Percentiles rank a stretch among this genome's conserved stretches.
These are phyloP conservation scores for Gentiana macrophylla DNA, from an alignment of 257 asterid genomes.

Conservation along the genomic window DNA sequence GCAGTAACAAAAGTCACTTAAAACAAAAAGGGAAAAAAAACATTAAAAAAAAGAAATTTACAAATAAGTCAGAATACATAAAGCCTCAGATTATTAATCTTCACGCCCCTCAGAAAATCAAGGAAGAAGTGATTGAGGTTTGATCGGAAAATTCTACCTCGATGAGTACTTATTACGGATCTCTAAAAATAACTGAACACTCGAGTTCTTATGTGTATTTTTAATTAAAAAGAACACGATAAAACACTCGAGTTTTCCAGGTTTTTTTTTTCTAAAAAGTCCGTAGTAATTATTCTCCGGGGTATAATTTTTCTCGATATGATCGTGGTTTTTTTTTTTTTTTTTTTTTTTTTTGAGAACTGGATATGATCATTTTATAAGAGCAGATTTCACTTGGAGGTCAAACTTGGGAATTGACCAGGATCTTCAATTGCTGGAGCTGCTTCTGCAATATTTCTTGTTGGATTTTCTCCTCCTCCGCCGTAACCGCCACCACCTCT, in stretches of 20 bases:
- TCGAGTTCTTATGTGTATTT: too few species aligned
- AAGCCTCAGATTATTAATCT: slow-evolving; percentile 29
- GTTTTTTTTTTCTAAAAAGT: too few species aligned
- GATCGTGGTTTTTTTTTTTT: too few species aligned
- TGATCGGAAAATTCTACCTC: too few species aligned
- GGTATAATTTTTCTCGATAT: too few species aligned
- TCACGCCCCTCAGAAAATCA: slow-evolving; percentile 8
- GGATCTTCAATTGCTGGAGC: slow-evolving; percentile 67
- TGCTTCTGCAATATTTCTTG: slow-evolving; percentile 15
- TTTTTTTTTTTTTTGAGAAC: too few species aligned
- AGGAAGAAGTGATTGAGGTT: too few species aligned
- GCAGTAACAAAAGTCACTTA: slow-evolving; percentile 3
- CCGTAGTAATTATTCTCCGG: too few species aligned
- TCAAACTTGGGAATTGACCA: slow-evolving; percentile 69
- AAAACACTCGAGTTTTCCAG: too few species aligned
- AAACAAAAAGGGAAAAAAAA: not conserved
- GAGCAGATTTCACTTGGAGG: slow-evolving; percentile 44
- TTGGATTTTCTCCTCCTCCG: slow-evolving; percentile 30
- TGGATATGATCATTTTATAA: not conserved
- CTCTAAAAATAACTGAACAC: too few species aligned
- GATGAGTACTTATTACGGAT: too few species aligned
- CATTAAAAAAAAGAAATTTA: slow-evolving; percentile 21
- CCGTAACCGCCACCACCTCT: slow-evolving; percentile 31
- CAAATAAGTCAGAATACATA: slow-evolving; percentile 16
- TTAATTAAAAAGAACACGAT: too few species aligned